These are phyloP conservation scores for Aspergillus quadrilineatus DNA, from an alignment of 2,329 filamentous ascomycete species.

Conservation along the genomic window DNA sequence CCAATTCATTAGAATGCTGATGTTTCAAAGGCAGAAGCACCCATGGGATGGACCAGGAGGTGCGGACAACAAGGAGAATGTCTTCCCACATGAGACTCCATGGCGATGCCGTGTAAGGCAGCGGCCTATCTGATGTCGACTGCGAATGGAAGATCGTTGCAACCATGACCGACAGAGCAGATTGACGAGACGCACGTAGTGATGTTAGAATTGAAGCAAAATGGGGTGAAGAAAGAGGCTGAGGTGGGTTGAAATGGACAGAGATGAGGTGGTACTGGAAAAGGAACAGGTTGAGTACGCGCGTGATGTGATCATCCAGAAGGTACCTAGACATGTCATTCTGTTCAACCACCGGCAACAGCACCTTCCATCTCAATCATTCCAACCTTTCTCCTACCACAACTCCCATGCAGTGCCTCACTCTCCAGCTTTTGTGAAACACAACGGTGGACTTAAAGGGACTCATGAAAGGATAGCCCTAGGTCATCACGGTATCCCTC, in stretches of 20 bases:
- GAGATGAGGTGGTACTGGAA: neutral
- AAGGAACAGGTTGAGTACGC: neutral
- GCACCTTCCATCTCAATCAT: neutral
- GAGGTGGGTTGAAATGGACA: neutral
- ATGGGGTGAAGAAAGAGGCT: neutral
- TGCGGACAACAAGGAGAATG: slow-evolving; percentile 37
- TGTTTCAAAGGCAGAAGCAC: slow-evolving; percentile 56
- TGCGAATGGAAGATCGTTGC: slow-evolving; percentile 13
- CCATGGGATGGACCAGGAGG: slow-evolving; percentile 51
- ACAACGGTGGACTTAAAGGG: neutral
- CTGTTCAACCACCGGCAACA: neutral
- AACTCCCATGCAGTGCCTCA: neutral
- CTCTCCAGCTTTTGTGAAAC: neutral
- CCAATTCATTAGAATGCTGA: slow-evolving; percentile 55
- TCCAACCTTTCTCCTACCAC: neutral
- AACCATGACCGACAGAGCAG: slow-evolving; percentile 2
- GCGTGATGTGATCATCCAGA: slow-evolving; percentile 8
- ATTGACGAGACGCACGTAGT: neutral
- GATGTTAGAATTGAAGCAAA: neutral
- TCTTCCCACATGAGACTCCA: slow-evolving; percentile 41
- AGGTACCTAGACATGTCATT: neutral
- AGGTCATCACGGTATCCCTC: neutral
- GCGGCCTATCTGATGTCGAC: slow-evolving; percentile 20
- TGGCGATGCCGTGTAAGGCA: slow-evolving; percentile 43
- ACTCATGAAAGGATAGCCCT: neutral